Evolutionary conservation across 768 basidiomycete genomes (phyloP), one percentile per base, ranked within the genome.

Genomic region (Boletus rubroflammeus): DNA sequence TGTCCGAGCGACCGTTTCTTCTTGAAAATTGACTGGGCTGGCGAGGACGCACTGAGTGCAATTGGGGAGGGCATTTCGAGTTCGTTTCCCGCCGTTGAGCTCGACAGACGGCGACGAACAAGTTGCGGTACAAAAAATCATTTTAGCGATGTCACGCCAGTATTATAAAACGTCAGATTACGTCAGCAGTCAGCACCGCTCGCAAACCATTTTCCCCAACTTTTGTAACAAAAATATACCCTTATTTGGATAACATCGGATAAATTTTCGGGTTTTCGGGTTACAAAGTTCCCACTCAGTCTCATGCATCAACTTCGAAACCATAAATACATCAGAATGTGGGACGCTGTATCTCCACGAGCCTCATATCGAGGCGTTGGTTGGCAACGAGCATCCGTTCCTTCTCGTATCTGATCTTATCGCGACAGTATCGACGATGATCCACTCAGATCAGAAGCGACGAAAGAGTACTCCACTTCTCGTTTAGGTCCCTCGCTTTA

Each of bases 11-110:
- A 73, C 42, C 70, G 70, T 62, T 86, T 86, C 75, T 78, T 81
- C 72, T 77, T 81, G 73, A 86, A 85, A 23, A 85, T 81, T 28
- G 84, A 85, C 35, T 76, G 67, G 0, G 75, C 71, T 25, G 78
- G 76, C 23, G 79, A 75, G 13, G 78, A 69, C 56, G 80, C 77
- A 55, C 74, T 75, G 55, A 86, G 65, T 0, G 85, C 86, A 75
- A 87, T 87, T 38, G 86, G 86, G 4, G 86, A 87, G 46, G 81
- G 73, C 74, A 76, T 75, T 26, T 50, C 32, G 54, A 34, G 43
- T 32, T 45, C 45, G 53, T 38, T 41, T 32, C 32, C 48, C 38
- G 55, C 19, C 54, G 59, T 45, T 34, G 38, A 50, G 35, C 35
- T 32, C 63, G 48, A 53, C 44, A n/a, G 52, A 56, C 60, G 53